These are phyloP conservation scores for Hypoxylon sp. DNA, from an alignment of 2,329 filamentous ascomycete species.

Conservation along the genomic window DNA sequence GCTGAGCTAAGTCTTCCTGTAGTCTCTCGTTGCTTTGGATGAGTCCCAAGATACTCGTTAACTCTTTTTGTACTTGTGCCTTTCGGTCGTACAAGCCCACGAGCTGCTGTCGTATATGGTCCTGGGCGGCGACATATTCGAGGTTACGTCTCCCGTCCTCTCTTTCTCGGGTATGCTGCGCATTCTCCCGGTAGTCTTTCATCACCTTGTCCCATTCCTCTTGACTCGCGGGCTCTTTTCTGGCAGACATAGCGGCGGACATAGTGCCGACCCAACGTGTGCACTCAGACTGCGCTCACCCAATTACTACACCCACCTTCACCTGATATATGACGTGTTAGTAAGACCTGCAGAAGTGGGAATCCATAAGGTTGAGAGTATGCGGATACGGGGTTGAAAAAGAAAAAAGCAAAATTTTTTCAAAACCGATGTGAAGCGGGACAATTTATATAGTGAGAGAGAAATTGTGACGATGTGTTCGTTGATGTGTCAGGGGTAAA, in stretches of 20 bases:
- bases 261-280: constrained; percentile 33
- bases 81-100: constrained; percentile 43
- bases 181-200: constrained; percentile 44
- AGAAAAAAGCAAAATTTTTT: not conserved
- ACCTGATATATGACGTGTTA: constrained; percentile 18
- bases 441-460: not conserved
- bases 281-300: constrained; percentile 8
- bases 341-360: not conserved
- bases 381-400: not conserved
- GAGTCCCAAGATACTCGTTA: constrained; percentile 34
- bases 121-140: constrained; percentile 41
- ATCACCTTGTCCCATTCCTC: constrained; percentile 44
- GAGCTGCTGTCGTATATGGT: constrained; percentile 41
- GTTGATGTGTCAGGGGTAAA: not conserved
- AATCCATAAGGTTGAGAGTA: not conserved
- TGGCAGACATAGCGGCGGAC: constrained; percentile 31
- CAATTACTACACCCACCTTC: constrained; percentile 7
- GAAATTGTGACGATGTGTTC: not conserved
- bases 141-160: constrained; percentile 44
- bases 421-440: not conserved
- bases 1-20: constrained; percentile 43
- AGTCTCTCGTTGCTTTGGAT: constrained; percentile 45
- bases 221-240: constrained; percentile 35
- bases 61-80: constrained; percentile 40
- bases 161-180: constrained; percentile 38